Evolutionary conservation across 2,329 filamentous ascomycete species (phyloP).

Genomic region (Pseudopithomyces chartarum): DNA sequence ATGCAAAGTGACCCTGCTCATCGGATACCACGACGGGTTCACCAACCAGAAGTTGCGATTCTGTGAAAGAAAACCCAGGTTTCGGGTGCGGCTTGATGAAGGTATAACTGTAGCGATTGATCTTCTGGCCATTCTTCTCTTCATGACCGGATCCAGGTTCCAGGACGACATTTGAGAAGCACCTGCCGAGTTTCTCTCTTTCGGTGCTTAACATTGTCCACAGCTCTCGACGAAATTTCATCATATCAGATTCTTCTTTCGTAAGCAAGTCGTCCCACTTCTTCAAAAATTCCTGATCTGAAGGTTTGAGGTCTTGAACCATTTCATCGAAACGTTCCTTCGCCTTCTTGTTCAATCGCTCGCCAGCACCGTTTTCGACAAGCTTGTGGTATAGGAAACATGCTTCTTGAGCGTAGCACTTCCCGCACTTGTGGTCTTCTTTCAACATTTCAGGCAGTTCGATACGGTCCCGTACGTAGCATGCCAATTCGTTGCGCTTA

Average conservation of each 20-base stretch:
- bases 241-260: slow-evolving; percentile 89
- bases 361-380: slow-evolving; percentile 79
- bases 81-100: slow-evolving; percentile 72
- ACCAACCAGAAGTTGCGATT: slow-evolving; percentile 84
- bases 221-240: slow-evolving; percentile 84
- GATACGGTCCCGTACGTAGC: slow-evolving; percentile 80
- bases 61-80: slow-evolving; percentile 78
- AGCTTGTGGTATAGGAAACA: slow-evolving; percentile 96
- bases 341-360: slow-evolving; percentile 80
- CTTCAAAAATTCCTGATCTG: slow-evolving; percentile 81
- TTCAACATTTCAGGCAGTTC: slow-evolving; percentile 86
- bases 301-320: slow-evolving; percentile 74
- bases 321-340: slow-evolving; percentile 81
- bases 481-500: slow-evolving; percentile 87
- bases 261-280: slow-evolving; percentile 95
- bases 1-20: slow-evolving; percentile 90
- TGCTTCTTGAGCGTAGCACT: slow-evolving; percentile 86
- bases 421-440: slow-evolving; percentile 78
- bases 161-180: slow-evolving; percentile 86
- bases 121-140: slow-evolving; percentile 73
- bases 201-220: slow-evolving; percentile 95
- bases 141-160: slow-evolving; percentile 76
- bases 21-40: slow-evolving; percentile 97
- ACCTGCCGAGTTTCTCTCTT: slow-evolving; percentile 84
- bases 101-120: slow-evolving; percentile 88